These are phyloP conservation scores for Onygenales sp. DNA, from an alignment of 2,329 filamentous ascomycete species.

Conservation along the genomic window DNA sequence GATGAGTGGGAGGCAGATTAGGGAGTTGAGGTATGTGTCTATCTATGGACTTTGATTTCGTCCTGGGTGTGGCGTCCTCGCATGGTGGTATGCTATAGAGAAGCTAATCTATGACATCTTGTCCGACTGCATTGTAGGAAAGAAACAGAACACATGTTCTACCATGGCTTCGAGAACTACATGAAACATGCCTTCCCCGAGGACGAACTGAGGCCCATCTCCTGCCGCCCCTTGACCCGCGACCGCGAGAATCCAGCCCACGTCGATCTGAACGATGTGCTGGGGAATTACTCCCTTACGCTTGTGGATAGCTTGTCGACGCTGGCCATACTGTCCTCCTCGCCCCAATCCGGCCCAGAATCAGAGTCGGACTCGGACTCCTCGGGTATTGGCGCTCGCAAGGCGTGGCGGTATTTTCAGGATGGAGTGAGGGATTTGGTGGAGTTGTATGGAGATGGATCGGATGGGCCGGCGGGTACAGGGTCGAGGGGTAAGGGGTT, in stretches of 20 bases:
- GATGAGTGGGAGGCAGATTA: constrained; percentile 27
- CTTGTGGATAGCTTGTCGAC: constrained; percentile 92
- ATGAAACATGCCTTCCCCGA: constrained; percentile 91
- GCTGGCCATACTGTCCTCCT: constrained; percentile 80
- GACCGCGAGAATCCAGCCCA: constrained; percentile 70
- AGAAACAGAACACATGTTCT: constrained; percentile 65
- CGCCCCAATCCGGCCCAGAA: constrained; percentile 43
- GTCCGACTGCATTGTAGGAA: constrained; percentile 19
- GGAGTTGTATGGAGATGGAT: constrained; percentile 77
- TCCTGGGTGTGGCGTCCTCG: too few relatives aligned
- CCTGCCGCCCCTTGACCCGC: constrained; percentile 74
- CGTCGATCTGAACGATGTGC: constrained; percentile 83
- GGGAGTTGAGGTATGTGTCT: constrained; percentile 25
- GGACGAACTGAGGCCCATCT: constrained; percentile 82
- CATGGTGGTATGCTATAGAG: background rate
- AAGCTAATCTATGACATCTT: background rate
- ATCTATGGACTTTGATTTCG: background rate
- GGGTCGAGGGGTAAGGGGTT: constrained; percentile 72
- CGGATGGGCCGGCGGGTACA: constrained; percentile 54
- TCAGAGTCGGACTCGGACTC: background rate
- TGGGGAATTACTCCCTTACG: constrained; percentile 94
- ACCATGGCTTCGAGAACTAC: constrained; percentile 94
- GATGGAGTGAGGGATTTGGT: constrained; percentile 67
- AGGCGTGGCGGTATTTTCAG: constrained; percentile 67
- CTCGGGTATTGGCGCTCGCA: constrained; percentile 23